phyloP scores from a whole-genome alignment of 1,139 yeast species.

The Sugiyamaella grinbergsii region DNA sequence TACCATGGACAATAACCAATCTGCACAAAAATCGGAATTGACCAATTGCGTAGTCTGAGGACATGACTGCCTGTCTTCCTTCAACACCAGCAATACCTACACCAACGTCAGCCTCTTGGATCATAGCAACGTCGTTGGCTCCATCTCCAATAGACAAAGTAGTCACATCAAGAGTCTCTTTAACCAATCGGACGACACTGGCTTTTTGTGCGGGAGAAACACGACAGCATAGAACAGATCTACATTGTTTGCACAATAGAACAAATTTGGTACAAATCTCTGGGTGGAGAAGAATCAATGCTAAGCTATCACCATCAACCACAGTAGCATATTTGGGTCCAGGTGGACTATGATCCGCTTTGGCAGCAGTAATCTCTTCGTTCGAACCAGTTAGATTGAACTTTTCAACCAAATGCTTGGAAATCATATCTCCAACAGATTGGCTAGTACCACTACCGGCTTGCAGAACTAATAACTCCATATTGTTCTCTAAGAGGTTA shows the following conservation, averaged over 20 bases:
- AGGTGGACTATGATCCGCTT: constrained; percentile 75
- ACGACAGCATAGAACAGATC: constrained; percentile 93
- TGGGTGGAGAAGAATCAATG: constrained; percentile 57
- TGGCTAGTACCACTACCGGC: constrained; percentile 37
- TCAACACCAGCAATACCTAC: constrained; percentile 98
- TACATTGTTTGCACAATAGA: constrained; percentile 87
- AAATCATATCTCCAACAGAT: constrained; percentile 56
- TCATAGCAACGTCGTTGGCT: constrained; percentile 98
- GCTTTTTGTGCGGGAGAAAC: constrained; percentile 99
- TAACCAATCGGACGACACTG: constrained; percentile 85
- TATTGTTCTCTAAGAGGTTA: constrained; percentile 77
- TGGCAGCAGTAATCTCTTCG: constrained; percentile 60
- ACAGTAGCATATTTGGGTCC: constrained; percentile 75
- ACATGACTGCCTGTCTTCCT: constrained; percentile 99
- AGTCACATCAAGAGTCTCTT: constrained; percentile 78
- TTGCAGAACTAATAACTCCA: constrained; percentile 75
- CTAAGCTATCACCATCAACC: constrained; percentile 90
- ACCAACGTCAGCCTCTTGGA: constrained; percentile 97
- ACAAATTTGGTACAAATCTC: constrained; percentile 63
- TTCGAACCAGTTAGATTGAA: constrained; percentile 65
- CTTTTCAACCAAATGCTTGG: constrained; percentile 58
- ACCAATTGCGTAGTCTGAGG: constrained; percentile 95
- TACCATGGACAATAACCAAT: constrained; percentile 84
- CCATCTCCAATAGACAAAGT: constrained; percentile 97
- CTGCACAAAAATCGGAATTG: constrained; percentile 84